Evolutionary conservation across 352 stramenopile genomes (phyloP).

Genomic region (Phytophthora pisi): DNA sequence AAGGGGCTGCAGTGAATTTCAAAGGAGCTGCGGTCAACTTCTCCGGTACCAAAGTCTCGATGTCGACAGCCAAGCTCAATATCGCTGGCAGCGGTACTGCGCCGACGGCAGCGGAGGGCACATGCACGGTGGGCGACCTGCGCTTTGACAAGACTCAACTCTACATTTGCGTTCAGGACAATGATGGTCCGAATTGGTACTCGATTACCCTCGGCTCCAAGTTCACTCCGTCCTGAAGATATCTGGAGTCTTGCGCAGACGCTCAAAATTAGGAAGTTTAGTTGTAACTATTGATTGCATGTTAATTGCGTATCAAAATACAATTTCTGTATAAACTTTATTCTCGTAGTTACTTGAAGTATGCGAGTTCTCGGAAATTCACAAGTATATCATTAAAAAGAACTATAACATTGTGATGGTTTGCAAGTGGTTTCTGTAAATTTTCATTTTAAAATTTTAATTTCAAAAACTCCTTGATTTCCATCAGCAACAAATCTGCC

Average conservation of each 20-base stretch:
- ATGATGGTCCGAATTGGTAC: background rate
- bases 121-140: slow-evolving; percentile 35
- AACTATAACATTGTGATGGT: too few relatives aligned
- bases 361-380: too few relatives aligned
- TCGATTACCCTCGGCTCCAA: background rate
- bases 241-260: background rate
- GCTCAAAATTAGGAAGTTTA: background rate
- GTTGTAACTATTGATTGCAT: background rate
- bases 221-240: background rate
- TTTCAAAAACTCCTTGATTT: too few relatives aligned
- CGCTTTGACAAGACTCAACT: slow-evolving; percentile 26
- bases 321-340: too few relatives aligned
- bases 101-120: background rate
- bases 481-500: too few relatives aligned
- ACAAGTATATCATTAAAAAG: too few relatives aligned
- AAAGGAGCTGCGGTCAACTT: slow-evolving; percentile 15
- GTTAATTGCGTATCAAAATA: background rate
- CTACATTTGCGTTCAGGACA: slow-evolving; percentile 29
- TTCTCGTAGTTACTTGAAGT: too few relatives aligned
- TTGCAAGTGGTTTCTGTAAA: too few relatives aligned
- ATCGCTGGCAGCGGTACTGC: slow-evolving; percentile 20
- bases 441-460: too few relatives aligned
- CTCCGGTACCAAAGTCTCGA: slow-evolving; percentile 12
- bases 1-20: slow-evolving; percentile 9
- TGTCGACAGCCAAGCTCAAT: slow-evolving; percentile 19